Evolutionary conservation across 192 early-diverging fungal genomes (phyloP).

Genomic region (Coemansia sp.): DNA sequence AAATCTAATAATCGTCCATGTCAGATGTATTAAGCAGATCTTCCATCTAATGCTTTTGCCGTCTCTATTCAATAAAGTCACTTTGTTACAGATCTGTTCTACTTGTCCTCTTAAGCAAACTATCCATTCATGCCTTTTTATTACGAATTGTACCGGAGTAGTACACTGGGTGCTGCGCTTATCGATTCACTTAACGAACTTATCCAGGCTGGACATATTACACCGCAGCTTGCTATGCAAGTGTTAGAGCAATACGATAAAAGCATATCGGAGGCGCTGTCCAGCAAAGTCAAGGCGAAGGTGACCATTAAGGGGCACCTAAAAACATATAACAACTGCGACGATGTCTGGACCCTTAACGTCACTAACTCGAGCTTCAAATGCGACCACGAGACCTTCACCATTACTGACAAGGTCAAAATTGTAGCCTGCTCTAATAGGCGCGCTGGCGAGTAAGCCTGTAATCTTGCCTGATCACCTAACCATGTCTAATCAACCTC

Average conservation of each 20-base stretch:
- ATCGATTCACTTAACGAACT: slow-evolving; percentile 98
- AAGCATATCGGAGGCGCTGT: slow-evolving; percentile 87
- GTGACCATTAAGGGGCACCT: slow-evolving; percentile 79
- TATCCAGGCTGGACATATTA: slow-evolving; percentile 84
- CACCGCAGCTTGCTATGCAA: slow-evolving; percentile 91
- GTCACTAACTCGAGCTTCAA: slow-evolving; percentile 81
- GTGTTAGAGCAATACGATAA: slow-evolving; percentile 75
- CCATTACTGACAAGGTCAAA: slow-evolving; percentile 87
- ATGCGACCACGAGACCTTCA: slow-evolving; percentile 74
- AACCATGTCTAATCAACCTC: not conserved
- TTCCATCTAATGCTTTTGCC: not conserved
- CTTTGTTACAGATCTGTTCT: not conserved
- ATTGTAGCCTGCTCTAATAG: slow-evolving; percentile 90
- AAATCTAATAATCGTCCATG: not conserved
- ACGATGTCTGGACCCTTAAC: slow-evolving; percentile 99
- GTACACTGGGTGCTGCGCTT: slow-evolving; percentile 86
- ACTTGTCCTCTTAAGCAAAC: not conserved
- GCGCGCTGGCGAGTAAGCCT: slow-evolving; percentile 66
- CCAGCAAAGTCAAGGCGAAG: slow-evolving; percentile 74
- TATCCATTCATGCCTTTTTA: slow-evolving; percentile 55
- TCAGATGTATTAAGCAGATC: not conserved
- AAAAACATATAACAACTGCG: slow-evolving; percentile 89
- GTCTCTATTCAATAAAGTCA: too few species aligned
- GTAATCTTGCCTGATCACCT: not conserved
- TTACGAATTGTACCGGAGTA: slow-evolving; percentile 73